Percentiles rank a stretch among this genome's conserved stretches.
phyloP scores from a whole-genome alignment of 371 early-diverging fungal genomes.

The Choanephora cucurbitarum region DNA sequence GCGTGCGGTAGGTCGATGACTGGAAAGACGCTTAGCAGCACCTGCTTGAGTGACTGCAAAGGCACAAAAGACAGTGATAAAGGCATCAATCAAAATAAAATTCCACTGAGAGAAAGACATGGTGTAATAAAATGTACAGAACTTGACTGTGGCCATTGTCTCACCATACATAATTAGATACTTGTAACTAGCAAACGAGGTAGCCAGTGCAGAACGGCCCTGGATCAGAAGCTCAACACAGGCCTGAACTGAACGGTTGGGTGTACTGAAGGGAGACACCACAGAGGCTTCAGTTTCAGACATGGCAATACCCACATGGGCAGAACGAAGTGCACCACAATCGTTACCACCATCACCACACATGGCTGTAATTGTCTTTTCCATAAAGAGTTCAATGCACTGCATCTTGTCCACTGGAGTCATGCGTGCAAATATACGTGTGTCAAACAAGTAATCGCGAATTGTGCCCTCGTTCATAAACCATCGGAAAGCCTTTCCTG shows the following conservation, averaged over 20 bases:
- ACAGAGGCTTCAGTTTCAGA: constrained; percentile 76
- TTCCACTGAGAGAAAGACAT: constrained; percentile 58
- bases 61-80: constrained; percentile 63
- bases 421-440: constrained; percentile 78
- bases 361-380: constrained; percentile 78
- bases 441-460: constrained; percentile 46
- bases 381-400: constrained; percentile 62
- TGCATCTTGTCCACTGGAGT: constrained; percentile 69
- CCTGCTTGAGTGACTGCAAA: constrained; percentile 67
- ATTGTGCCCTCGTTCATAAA: constrained; percentile 32
- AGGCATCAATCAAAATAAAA: constrained; percentile 77
- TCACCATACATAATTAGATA: constrained; percentile 77
- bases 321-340: constrained; percentile 90
- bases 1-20: constrained; percentile 72
- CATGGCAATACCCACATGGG: constrained; percentile 94
- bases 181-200: constrained; percentile 78
- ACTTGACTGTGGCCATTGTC: constrained; percentile 63
- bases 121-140: constrained; percentile 59
- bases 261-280: constrained; percentile 83
- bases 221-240: constrained; percentile 73
- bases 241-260: constrained; percentile 57
- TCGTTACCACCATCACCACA: constrained; percentile 99
- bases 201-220: constrained; percentile 73
- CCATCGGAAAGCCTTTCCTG: constrained; percentile 64
- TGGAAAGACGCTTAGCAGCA: constrained; percentile 55